Percentiles rank a stretch among this genome's conserved stretches.
These are phyloP conservation scores for Penium margaritaceum DNA, from an alignment of 139 green algal species.

Conservation along the genomic window DNA sequence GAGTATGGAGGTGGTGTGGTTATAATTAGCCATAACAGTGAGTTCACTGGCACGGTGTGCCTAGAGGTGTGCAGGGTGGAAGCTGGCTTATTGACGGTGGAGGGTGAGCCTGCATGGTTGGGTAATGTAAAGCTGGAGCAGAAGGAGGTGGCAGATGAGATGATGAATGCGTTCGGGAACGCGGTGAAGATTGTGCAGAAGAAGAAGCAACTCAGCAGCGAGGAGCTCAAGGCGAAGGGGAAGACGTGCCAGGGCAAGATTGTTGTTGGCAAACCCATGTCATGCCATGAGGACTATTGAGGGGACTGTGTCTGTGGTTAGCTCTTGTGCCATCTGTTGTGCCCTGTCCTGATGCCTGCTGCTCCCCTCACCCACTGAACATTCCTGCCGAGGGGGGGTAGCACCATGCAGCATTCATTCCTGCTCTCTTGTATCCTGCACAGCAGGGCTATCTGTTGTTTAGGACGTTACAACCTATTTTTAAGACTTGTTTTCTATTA, in stretches of 20 bases:
- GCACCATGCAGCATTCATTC: too few species aligned
- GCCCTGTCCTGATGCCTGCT: too few species aligned
- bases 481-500: too few species aligned
- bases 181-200: conserved; percentile 21
- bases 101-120: conserved; percentile 22
- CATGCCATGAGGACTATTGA: too few species aligned
- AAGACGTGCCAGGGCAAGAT: conserved; percentile 24
- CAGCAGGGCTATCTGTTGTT: too few species aligned
- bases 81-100: not conserved
- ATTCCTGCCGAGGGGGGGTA: too few species aligned
- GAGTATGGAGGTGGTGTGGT: conserved; percentile 62
- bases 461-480: too few species aligned
- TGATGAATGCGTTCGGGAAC: conserved; percentile 37
- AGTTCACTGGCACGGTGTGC: conserved; percentile 19
- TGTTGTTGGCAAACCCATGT: too few species aligned
- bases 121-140: not conserved
- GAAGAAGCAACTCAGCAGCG: conserved; percentile 37
- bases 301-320: too few species aligned
- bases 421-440: too few species aligned
- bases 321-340: too few species aligned
- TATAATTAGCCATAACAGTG: conserved; percentile 66
- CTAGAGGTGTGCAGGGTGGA: conserved; percentile 16
- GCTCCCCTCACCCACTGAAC: too few species aligned
- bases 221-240: conserved; percentile 38
- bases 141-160: conserved; percentile 17